Evolutionary conservation across 2,329 filamentous ascomycete species (phyloP), one percentile per base, ranked within the genome.

Genomic region (Ascochyta fabae): DNA sequence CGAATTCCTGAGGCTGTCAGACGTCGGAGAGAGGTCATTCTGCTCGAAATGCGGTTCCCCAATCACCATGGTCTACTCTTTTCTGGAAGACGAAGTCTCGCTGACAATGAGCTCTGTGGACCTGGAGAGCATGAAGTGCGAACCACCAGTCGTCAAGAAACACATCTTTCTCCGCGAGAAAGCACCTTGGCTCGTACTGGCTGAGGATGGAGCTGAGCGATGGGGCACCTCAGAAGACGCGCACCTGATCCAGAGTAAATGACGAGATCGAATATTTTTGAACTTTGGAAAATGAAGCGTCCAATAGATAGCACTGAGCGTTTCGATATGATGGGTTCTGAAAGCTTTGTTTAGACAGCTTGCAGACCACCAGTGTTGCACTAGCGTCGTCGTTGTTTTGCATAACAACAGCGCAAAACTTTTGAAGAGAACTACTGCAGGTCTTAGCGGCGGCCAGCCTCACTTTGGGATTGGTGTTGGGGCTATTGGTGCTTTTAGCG

Each of bases 121-220:
- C 58, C 68, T 77, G 58, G 70, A 71, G 22, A 77, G 72, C 23
- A 60, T 78, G 16, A 72, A 66, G 41, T 71, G 70, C 6, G 60
- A 59, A 39, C 44, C 67, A 43, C 69, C 71, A 13, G 66, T 69
- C 27, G 65, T 73, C 3, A 62, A 60, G 23, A 61, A 64, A 51
- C 79, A 83, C 68, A 81, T 83, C 12, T 83, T 78, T 53, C 52
- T 81, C 4, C 66, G 69, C 31, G 78, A 81, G 58, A 75, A 70
- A 45, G 73, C 70, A 24, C 59, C 66, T 0, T 75, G 72, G 71
- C 48, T 68, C 9, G 41, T 58, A 16, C 50, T 72, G 12, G 59
- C 67, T 12, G 70, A 72, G 10, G 70, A 74, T 46, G 67, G 71
- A 2, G 62, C 62, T 6, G 63, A 70, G 44, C 61, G 65, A 8